These are phyloP conservation scores for Oryza glumipatula DNA, from an alignment of 176 grass and related monocot genomes.

Conservation along the genomic window DNA sequence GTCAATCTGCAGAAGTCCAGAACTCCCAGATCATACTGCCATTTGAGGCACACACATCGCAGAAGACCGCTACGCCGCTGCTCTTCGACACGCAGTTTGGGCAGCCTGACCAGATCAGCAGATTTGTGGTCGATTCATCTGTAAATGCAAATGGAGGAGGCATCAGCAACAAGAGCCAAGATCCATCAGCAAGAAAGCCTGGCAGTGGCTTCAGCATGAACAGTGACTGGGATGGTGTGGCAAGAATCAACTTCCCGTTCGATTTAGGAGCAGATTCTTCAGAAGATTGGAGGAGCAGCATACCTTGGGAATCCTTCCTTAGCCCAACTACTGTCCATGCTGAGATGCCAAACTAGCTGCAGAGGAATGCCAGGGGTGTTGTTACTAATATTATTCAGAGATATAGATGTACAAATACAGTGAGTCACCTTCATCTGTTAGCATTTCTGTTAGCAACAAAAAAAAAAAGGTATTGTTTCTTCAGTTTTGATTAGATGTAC, in stretches of 20 bases:
- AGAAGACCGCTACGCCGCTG: slow-evolving; percentile 44
- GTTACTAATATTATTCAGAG: slow-evolving; percentile 12
- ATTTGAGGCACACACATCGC: slow-evolving; percentile 42
- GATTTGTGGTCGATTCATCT: slow-evolving; percentile 52
- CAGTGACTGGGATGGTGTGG: slow-evolving; percentile 48
- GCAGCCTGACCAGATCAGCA: slow-evolving; percentile 49
- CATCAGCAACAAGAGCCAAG: slow-evolving; percentile 32
- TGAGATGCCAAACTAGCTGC: slow-evolving; percentile 52
- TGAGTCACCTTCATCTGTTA: slow-evolving; percentile 65
- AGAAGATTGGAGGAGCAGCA: slow-evolving; percentile 82
- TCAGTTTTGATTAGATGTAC: slow-evolving; percentile 45
- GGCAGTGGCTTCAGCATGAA: slow-evolving; percentile 40
- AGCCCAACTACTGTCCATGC: slow-evolving; percentile 51
- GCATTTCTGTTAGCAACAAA: slow-evolving; percentile 68
- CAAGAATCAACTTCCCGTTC: slow-evolving; percentile 59
- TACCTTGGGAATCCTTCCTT: slow-evolving; percentile 72
- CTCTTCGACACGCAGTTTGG: slow-evolving; percentile 60
- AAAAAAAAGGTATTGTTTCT: slow-evolving; percentile 28
- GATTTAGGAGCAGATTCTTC: slow-evolving; percentile 56
- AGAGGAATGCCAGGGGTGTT: neutral
- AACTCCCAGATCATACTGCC: slow-evolving; percentile 46
- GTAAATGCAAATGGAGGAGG: slow-evolving; percentile 31
- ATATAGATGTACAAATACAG: slow-evolving; percentile 32
- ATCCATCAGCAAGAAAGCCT: slow-evolving; percentile 32
- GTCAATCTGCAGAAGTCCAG: slow-evolving; percentile 40